Conservation (phyloP, 805 yeast species). For the Candida xiaguanensis region DNA sequence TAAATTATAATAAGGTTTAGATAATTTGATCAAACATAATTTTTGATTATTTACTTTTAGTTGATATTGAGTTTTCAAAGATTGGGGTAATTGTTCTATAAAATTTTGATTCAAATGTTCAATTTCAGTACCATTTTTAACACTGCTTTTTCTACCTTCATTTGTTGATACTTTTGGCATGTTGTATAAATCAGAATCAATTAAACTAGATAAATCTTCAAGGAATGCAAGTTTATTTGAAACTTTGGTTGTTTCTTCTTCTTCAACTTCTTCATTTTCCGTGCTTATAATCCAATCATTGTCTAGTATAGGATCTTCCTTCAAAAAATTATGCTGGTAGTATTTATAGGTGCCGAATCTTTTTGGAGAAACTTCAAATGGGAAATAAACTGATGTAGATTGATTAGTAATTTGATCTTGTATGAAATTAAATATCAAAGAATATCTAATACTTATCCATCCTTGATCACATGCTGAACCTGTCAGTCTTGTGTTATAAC, state of each 20-base stretch:
- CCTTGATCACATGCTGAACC: conserved; percentile 39
- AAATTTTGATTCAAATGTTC: conserved; percentile 10
- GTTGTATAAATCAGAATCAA: conserved; percentile 28
- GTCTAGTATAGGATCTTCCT: conserved; percentile 19
- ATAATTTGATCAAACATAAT: conserved; percentile 30
- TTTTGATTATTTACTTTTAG: conserved; percentile 28
- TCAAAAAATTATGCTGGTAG: conserved; percentile 27
- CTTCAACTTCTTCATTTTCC: conserved; percentile 5
- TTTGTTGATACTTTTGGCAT: conserved; percentile 31
- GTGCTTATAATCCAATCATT: conserved; percentile 24
- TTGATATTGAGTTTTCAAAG: conserved; percentile 33
- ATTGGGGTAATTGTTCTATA: conserved; percentile 25
- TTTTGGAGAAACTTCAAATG: conserved; percentile 24
- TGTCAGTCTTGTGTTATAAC: conserved; percentile 39
- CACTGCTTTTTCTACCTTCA: conserved; percentile 29
- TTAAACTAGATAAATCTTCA: conserved; percentile 28
- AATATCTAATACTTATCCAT: conserved; percentile 32
- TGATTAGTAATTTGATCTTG: conserved; percentile 10
- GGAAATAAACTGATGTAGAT: conserved; percentile 29
- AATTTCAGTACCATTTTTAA: conserved; percentile 13
- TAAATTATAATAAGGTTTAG: conserved; percentile 32
- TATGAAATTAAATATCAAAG: conserved; percentile 32
- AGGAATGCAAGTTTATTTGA: conserved; percentile 18
- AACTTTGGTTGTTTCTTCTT: neutral
- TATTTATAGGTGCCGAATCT: conserved; percentile 24